Evolutionary conservation across 208 protist genomes (phyloP), one percentile per base, ranked within the genome.

Genomic region (Hexamita inflata): DNA sequence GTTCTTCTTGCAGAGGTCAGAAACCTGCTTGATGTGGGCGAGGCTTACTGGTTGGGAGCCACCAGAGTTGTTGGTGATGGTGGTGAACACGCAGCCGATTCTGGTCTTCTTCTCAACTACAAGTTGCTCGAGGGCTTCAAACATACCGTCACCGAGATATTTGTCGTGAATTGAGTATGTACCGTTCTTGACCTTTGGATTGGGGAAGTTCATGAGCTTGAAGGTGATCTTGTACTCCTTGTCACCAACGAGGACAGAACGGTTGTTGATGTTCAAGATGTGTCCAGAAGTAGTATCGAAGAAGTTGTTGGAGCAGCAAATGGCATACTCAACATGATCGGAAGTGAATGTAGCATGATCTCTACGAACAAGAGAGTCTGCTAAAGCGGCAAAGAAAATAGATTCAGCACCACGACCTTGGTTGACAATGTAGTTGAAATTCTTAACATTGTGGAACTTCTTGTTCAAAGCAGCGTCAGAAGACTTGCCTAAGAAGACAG

Each of bases 1-100:
- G 49, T 76, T 73, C 30, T 73, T 34, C 32, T 82, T 24, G 0
- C 70, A 41, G 24, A 85, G 39, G 35, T 15, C 58, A n/a, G 26
- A 35, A 35, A 53, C 41, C 26, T 60, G 41, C 38, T 35, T 64
- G 11, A 84, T 78, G 57, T 84, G 82, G 24, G 83, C 29, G 74
- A 84, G 80, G 19, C 78, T 83, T 34, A 84, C 81, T 26, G 82
- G 81, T 64, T 83, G 78, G 0, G 76, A 80, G 7, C 73, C 81
- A 19, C 58, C 77, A 57, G 77, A 79, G 66, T 84, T 84, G 65
- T 84, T 84, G 4, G 82, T 85, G 32, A 85, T 65, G 29, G 81
- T 85, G 28, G 84, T 65, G 13, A 85, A 30, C 15, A 84, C 34
- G 11, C 82, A 66, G 11, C 11, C 45, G 45, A 19, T 53, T 19